Evolutionary conservation across 1,284 basidiomycete species (phyloP), one percentile per base, ranked within the genome.

Genomic region (Rhodotorula sp.): DNA sequence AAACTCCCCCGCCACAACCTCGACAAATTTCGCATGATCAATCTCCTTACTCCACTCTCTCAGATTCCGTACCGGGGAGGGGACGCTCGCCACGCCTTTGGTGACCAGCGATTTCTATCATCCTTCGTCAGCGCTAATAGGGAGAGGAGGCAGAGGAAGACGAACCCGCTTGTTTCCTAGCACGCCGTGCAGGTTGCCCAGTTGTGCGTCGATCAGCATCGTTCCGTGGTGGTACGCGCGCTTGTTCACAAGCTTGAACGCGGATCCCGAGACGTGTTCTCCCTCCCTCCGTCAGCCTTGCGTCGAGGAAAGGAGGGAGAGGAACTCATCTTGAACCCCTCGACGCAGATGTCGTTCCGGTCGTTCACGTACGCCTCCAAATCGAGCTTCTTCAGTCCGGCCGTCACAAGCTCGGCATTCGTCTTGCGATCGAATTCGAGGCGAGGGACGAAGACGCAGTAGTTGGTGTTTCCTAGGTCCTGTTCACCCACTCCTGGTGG

Each of bases 151-250:
- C 19, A 47, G 34, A 32, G 3, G 4, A 8, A 4, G 27, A 79
- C 83, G 61, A 71, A 91, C 93, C 80, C 91, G 90, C 65, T 86
- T 84, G 0, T 87, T 85, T 32, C 83, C 86, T 56, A 98, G 83
- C 17, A 92, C 82, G 62, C 89, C 85, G 0, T 90, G 90, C 2
- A 95, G 83, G 15, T 86, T 84, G 47, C 85, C 82, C 30, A 96
- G 84, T 58, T 85, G 82, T 8, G 92, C 90, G 20, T 90, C 89
- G 39, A 99, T 90, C 36, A 99, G 86, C 95, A 99, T 97, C n/a
- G 95, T 99, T 0, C 96, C 96, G 78, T 99, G 96, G 78, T 99
- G 95, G 81, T 98, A 99, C 1, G 94, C 93, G 24, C 96, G 84
- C 70, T 88, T 87, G 74, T 88, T 90, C 51, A 91, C 90, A 68